Conservation (phyloP, 2,329 filamentous ascomycete species). For the Acrocalymma vagum region DNA sequence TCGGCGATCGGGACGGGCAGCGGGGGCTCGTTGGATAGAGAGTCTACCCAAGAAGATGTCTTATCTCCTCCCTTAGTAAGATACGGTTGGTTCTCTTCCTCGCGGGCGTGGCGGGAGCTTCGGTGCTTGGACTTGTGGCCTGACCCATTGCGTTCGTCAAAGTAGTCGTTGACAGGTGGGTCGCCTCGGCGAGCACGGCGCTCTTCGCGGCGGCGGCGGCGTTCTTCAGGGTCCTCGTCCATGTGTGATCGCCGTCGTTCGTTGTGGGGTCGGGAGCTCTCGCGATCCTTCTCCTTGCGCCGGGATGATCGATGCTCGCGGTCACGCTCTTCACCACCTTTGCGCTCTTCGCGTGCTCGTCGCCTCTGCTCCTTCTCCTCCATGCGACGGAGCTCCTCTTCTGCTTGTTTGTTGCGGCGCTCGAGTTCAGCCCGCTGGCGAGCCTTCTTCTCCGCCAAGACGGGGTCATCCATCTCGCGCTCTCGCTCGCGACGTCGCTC, state of each 20-base stretch:
- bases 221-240: slow-evolving; percentile 46
- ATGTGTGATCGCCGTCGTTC: slow-evolving; percentile 47
- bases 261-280: slow-evolving; percentile 36
- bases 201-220: slow-evolving; percentile 54
- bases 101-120: slow-evolving; percentile 32
- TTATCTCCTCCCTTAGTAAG: slow-evolving; percentile 54
- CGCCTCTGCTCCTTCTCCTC: slow-evolving; percentile 50
- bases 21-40: slow-evolving; percentile 55
- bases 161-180: slow-evolving; percentile 53
- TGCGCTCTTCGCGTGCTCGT: slow-evolving; percentile 42
- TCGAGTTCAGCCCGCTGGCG: slow-evolving; percentile 48
- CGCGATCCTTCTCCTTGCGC: slow-evolving; percentile 44
- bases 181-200: slow-evolving; percentile 48
- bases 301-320: slow-evolving; percentile 45
- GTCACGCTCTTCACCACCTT: slow-evolving; percentile 38
- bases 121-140: slow-evolving; percentile 34
- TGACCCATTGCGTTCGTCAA: slow-evolving; percentile 52
- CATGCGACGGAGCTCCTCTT: slow-evolving; percentile 47
- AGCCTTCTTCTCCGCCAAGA: slow-evolving; percentile 46
- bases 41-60: slow-evolving; percentile 59
- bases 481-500: slow-evolving; percentile 48
- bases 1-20: slow-evolving; percentile 54
- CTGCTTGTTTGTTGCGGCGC: slow-evolving; percentile 46
- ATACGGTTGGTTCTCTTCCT: slow-evolving; percentile 43
- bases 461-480: slow-evolving; percentile 41